Base-by-base conservation (phyloP, 2,329 filamentous ascomycete genomes). In the Tolypocladium ovalisporum region DNA sequence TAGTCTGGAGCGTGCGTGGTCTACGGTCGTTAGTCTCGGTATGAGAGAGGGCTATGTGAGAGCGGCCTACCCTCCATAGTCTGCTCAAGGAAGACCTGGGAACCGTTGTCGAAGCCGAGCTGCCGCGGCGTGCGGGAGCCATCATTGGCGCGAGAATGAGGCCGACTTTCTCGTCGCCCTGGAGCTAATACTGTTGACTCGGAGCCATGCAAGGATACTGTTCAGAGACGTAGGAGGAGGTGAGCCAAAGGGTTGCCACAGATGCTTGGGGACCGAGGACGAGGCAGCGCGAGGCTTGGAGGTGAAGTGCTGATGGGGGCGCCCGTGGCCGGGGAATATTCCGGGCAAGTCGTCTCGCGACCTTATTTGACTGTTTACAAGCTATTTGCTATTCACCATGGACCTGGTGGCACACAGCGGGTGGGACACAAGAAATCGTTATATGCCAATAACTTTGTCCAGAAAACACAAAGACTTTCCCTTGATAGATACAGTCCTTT, bases 1-100 rank as follows among this genome's bases (percentile, higher is more conserved):
- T 96, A 97, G 70, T 99, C 94, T 7, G 89, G 84, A 13, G 89
- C 89, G 76, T 97, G 94, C 1, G 89, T 91, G 69, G 85, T 86
- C 83, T 90, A 52, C 58, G 40, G 56, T 55, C 34, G 39, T 29
- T 24, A 54, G 52, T 34, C 24, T 27, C 27, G 10, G 17, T 1
- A 52, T 52, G 10, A 19, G 17, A 13, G 52, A 24, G 22, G 22
- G 32, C 9, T 5, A 6, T 27, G 2, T 35, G n/a, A 27, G 19
- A 52, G 6, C 12, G 4, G 9, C 65, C 57, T 67, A 79, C 79
- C 67, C 71, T 75, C 78, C 79, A 82, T 61, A 76, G 76, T 54
- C 76, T 69, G 17, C 68, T 66, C 29, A 79, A 27, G 10, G 65
- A 65, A 13, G 66, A 66, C 42, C 66, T 60, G 1, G 66, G 65